Conservation (phyloP, 192 early-diverging fungal genomes). For the Thoreauomyces humboldtii region DNA sequence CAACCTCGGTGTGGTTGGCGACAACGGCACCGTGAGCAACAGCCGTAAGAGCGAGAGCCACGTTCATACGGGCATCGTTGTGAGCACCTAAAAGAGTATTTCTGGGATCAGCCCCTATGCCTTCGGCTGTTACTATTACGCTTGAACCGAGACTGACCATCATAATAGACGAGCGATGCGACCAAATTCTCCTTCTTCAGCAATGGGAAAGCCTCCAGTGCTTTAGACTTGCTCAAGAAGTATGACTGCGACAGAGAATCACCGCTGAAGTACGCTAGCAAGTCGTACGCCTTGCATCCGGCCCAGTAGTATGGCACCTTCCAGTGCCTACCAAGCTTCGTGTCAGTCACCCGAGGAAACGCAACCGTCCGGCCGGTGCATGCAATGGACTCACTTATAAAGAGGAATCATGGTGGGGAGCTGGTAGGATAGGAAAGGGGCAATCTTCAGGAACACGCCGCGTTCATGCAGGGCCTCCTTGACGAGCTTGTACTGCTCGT, state of each 20-base stretch:
- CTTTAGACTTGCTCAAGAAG: conserved; percentile 72
- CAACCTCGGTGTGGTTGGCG: conserved; percentile 91
- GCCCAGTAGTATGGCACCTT: conserved; percentile 96
- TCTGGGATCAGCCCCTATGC: background rate
- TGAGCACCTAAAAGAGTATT: conserved; percentile 74
- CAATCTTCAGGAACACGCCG: conserved; percentile 88
- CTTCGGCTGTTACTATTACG: background rate
- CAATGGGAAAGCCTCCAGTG: conserved; percentile 95
- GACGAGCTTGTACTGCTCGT: conserved; percentile 95
- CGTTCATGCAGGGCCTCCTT: conserved; percentile 94
- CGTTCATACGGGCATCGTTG: conserved; percentile 97
- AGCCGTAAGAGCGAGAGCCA: conserved; percentile 87
- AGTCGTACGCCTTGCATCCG: conserved; percentile 90
- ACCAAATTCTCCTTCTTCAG: conserved; percentile 81
- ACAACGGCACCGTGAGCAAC: conserved; percentile 85
- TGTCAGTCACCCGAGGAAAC: too few relatives aligned
- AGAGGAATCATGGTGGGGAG: conserved; percentile 94
- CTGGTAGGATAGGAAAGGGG: conserved; percentile 90
- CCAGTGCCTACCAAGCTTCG: too few relatives aligned
- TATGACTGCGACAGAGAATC: conserved; percentile 78
- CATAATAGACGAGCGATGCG: conserved; percentile 96
- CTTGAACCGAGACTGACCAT: conserved; percentile 52
- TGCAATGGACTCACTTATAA: conserved; percentile 76
- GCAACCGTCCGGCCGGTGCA: too few relatives aligned
- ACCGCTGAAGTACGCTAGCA: conserved; percentile 81